Conservation (phyloP, 2,329 filamentous ascomycete species). For the Cucurbitaria berberidis region DNA sequence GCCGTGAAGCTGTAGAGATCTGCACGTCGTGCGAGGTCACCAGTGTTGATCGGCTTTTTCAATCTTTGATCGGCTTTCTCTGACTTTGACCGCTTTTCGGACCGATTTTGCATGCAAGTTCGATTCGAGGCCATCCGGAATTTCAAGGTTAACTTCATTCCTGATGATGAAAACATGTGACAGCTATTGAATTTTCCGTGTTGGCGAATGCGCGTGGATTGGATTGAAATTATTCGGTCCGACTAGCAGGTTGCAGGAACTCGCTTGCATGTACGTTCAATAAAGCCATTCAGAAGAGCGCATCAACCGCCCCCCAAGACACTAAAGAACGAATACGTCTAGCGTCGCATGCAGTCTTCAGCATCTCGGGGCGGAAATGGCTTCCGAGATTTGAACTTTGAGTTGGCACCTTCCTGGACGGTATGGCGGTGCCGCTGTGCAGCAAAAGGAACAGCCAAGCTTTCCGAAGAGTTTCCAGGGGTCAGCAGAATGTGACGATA, state of each 20-base stretch:
- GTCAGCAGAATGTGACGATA: slow-evolving; percentile 5
- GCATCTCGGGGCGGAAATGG: slow-evolving; percentile 9
- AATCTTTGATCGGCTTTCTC: no score
- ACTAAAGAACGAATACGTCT: slow-evolving; percentile 7
- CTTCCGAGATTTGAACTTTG: slow-evolving; percentile 4
- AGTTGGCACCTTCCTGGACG: slow-evolving; percentile 12
- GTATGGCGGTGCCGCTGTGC: slow-evolving; percentile 12
- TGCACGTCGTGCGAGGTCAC: no score
- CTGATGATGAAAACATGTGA: background rate
- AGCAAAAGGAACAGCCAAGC: slow-evolving; percentile 3
- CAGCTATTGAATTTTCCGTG: no score
- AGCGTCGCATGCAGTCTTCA: slow-evolving; percentile 6
- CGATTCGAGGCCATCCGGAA: background rate
- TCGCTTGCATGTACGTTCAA: slow-evolving; percentile 4
- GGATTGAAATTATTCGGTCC: slow-evolving; percentile 7
- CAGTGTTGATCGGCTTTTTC: no score
- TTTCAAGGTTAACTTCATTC: background rate
- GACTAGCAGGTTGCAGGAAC: slow-evolving; percentile 5
- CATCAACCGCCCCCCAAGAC: slow-evolving; percentile 15
- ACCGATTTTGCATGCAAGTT: no score
- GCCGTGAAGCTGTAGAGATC: no score
- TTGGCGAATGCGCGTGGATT: background rate
- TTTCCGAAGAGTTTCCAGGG: slow-evolving; percentile 1
- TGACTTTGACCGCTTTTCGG: no score
- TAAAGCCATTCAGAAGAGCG: slow-evolving; percentile 19